Percentiles rank a stretch among this genome's conserved stretches.
Conservation (phyloP, 1,284 basidiomycete genomes). For the Sparassis latifolia region DNA sequence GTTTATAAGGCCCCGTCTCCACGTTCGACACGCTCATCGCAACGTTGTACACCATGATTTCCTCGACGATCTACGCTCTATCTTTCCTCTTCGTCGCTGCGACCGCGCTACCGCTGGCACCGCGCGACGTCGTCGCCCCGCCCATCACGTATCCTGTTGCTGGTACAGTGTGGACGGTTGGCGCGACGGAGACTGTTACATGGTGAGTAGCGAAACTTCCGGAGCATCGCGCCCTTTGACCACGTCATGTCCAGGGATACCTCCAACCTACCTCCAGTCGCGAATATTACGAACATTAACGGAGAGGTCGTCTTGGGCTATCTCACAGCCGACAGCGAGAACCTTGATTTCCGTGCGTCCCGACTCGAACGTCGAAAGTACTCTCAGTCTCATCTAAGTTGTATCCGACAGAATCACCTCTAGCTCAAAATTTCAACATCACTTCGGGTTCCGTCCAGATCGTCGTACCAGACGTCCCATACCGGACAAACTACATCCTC, state of each 20-base stretch:
- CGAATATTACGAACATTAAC: slow-evolving; percentile 25
- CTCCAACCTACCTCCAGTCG: slow-evolving; percentile 13
- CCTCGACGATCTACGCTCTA: slow-evolving; percentile 6
- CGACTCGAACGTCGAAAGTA: background rate
- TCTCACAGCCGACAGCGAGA: slow-evolving; percentile 25
- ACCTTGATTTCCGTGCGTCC: slow-evolving; percentile 25
- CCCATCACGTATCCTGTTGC: slow-evolving; percentile 13
- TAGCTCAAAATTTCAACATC: slow-evolving; percentile 19
- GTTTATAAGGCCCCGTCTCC: background rate
- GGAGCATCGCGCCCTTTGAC: background rate
- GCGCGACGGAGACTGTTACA: slow-evolving; percentile 12
- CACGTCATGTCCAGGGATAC: slow-evolving; percentile 22
- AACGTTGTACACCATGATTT: slow-evolving; percentile 4
- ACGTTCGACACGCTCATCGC: background rate
- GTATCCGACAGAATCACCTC: slow-evolving; percentile 17
- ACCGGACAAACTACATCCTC: slow-evolving; percentile 23
- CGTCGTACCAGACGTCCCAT: slow-evolving; percentile 20
- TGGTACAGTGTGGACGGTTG: slow-evolving; percentile 11
- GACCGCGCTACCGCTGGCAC: background rate
- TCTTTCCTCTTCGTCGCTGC: slow-evolving; percentile 3
- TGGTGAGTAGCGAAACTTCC: slow-evolving; percentile 6
- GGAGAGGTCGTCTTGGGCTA: slow-evolving; percentile 32
- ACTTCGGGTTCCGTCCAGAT: slow-evolving; percentile 18
- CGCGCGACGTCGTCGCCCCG: slow-evolving; percentile 12
- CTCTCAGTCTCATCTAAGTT: background rate